Base-by-base conservation (phyloP, 2,329 filamentous ascomycete genomes). In the Aureobasidium zeae region DNA sequence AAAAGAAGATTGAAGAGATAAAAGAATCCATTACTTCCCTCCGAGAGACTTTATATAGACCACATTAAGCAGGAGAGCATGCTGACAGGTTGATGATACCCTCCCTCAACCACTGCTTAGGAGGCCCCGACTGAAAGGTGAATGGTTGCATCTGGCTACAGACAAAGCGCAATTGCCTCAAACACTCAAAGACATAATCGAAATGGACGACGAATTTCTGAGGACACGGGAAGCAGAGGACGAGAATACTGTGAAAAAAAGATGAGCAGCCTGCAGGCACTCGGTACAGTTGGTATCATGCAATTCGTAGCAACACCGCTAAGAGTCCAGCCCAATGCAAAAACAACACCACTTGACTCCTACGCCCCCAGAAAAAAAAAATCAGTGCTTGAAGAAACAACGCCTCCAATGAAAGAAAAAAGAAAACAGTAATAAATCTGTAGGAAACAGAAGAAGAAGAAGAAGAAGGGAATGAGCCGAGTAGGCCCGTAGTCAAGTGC, bases 271-370 rank as follows among this genome's bases (percentile, higher is more conserved):
- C 21, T n/a, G 12, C 29, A 34, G 22, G 30, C 39, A 43, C 39
- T n/a, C 21, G 7, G 16, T 26, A 30, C n/a, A 43, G 26, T n/a
- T 42, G 38, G 28, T 43, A 30, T 43, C 39, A 43, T 43, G 39
- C 39, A 43, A 33, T 43, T 43, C 39, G 39, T 43, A 43, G 39
- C 39, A 43, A 34, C 34, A 26, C 12, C 20, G 39, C 29, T 42
- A 42, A 42, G 29, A 42, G 30, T 28, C 39, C 39, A 17, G 30
- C 39, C 39, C 39, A 43, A 43, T 43, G 39, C 30, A 34, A 22
- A 22, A 19, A 12, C n/a, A n/a, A n/a, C n/a, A n/a, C 12, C 30
- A 29, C 22, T 19, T 30, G 29, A 21, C 30, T 43, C 30, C 39
- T 30, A 28, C 7, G 31, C 33, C 25, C n/a, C 33, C 13, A 16